A percentile compares a stretch with the other conserved stretches of the same genome.
Conservation (phyloP, 768 basidiomycete species). For the Boletus speciosus region DNA sequence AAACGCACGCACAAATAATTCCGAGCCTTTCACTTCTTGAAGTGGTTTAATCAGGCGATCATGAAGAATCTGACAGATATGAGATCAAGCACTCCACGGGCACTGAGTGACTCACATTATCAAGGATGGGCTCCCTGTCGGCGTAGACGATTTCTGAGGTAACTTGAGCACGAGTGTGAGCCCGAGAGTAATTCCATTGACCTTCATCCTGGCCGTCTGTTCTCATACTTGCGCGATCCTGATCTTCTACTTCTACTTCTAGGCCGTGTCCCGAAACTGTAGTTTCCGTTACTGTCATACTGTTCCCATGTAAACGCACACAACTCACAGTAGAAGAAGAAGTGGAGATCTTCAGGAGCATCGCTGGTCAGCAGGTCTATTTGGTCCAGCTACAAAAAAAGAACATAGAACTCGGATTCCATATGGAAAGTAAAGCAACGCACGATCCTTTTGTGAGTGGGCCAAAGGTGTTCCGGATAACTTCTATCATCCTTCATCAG, state of each 20-base stretch:
- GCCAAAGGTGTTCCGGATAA: slow-evolving; percentile 33
- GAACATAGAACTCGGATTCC: neutral
- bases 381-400: slow-evolving; percentile 31
- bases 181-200: slow-evolving; percentile 11
- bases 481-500: slow-evolving; percentile 39
- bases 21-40: slow-evolving; percentile 13
- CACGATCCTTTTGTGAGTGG: slow-evolving; percentile 46
- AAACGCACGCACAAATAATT: slow-evolving; percentile 15
- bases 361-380: slow-evolving; percentile 42
- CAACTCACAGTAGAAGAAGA: slow-evolving; percentile 54
- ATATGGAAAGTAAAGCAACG: slow-evolving; percentile 4
- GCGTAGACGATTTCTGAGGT: slow-evolving; percentile 19
- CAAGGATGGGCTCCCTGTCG: slow-evolving; percentile 17
- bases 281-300: neutral
- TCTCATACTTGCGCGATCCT: slow-evolving; percentile 34
- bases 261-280: slow-evolving; percentile 24
- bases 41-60: slow-evolving; percentile 19
- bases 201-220: slow-evolving; percentile 50
- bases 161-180: neutral
- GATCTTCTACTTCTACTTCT: slow-evolving; percentile 15
- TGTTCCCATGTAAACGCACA: no score
- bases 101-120: slow-evolving; percentile 13
- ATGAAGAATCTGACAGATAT: slow-evolving; percentile 18
- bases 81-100: neutral
- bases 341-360: slow-evolving; percentile 42